Percentiles rank a stretch among this genome's conserved stretches.
Evolutionary conservation across 805 yeast species (phyloP).

Genomic region (Candida yuanshanica): DNA sequence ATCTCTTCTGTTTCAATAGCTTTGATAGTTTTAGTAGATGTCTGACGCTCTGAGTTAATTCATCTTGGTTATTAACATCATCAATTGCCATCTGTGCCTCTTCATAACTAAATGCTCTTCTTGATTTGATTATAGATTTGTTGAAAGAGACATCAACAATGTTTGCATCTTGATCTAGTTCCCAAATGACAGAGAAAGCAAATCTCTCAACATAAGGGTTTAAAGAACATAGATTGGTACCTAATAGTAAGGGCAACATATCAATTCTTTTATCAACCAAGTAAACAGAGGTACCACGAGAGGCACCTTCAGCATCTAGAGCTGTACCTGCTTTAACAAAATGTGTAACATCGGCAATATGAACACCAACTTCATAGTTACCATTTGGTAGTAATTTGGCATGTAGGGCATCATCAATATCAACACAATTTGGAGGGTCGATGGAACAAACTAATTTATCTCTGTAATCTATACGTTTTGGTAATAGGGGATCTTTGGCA

Average conservation of each 20-base stretch:
- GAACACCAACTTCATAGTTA: slow-evolving; percentile 95
- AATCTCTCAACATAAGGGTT: slow-evolving; percentile 93
- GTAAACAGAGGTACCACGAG: slow-evolving; percentile 96
- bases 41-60: slow-evolving; percentile 85
- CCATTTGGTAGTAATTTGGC: slow-evolving; percentile 85
- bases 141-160: slow-evolving; percentile 73
- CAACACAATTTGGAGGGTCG: slow-evolving; percentile 98
- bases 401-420: slow-evolving; percentile 97
- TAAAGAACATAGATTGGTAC: slow-evolving; percentile 93
- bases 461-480: slow-evolving; percentile 75
- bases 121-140: slow-evolving; percentile 83
- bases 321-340: slow-evolving; percentile 92
- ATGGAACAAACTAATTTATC: slow-evolving; percentile 89
- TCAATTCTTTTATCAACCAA: slow-evolving; percentile 97
- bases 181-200: slow-evolving; percentile 96
- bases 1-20: slow-evolving; percentile 74
- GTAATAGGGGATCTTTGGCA: slow-evolving; percentile 38
- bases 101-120: slow-evolving; percentile 93
- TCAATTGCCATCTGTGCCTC: slow-evolving; percentile 90
- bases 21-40: slow-evolving; percentile 74
- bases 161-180: slow-evolving; percentile 78
- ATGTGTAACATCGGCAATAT: slow-evolving; percentile 97
- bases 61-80: slow-evolving; percentile 69
- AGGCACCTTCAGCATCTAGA: slow-evolving; percentile 91
- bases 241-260: slow-evolving; percentile 92